Evolutionary conservation across 306 rosid genomes (phyloP).

Genomic region (Cicer arietinum): DNA sequence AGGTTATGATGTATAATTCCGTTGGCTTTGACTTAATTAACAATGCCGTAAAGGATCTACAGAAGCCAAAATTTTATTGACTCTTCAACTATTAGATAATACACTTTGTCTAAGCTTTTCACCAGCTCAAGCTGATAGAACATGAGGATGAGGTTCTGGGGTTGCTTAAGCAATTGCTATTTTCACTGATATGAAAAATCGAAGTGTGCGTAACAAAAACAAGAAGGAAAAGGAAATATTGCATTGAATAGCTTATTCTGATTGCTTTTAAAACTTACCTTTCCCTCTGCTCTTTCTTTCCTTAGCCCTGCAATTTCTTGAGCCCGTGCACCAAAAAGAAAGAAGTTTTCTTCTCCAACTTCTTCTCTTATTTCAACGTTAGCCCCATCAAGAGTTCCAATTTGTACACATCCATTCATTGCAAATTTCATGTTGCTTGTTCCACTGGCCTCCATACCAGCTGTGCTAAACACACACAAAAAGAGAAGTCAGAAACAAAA

Average conservation of each 20-base stretch:
- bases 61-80: constrained; percentile 1
- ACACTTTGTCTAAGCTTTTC: background rate
- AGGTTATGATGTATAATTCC: background rate
- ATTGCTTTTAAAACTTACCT: constrained; percentile 50
- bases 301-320: constrained; percentile 83
- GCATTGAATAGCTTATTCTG: constrained; percentile 14
- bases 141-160: constrained; percentile 7
- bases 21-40: background rate
- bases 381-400: constrained; percentile 97
- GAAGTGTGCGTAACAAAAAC: background rate
- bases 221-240: background rate
- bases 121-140: background rate
- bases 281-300: constrained; percentile 85
- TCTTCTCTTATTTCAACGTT: constrained; percentile 93
- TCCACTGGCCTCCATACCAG: constrained; percentile 99
- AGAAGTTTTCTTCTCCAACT: constrained; percentile 92
- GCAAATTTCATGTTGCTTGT: constrained; percentile 98
- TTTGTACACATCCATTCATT: constrained; percentile 89
- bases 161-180: background rate
- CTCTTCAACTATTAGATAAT: background rate
- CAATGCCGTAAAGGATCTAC: constrained; percentile 4
- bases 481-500: constrained; percentile 6
- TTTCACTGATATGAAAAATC: background rate
- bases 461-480: constrained; percentile 61
- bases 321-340: constrained; percentile 87